Evolutionary conservation across 108 stramenopile species (phyloP).

Genomic region (Fragilariopsis cylindrus): DNA sequence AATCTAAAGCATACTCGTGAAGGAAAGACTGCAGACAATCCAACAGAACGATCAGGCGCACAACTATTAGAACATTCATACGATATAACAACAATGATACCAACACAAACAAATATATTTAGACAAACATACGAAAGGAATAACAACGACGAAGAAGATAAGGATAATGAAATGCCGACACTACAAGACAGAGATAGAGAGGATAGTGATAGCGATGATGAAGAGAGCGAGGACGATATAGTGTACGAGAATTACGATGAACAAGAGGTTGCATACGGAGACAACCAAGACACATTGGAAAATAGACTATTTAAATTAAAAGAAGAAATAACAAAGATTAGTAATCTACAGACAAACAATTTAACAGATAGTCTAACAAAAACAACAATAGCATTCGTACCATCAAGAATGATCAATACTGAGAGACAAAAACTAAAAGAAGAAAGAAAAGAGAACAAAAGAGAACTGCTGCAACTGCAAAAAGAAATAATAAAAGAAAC

Average conservation of each 20-base stretch:
- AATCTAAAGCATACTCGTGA: too few species aligned
- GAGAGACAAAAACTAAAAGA: too few species aligned
- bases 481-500: too few species aligned
- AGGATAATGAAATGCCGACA: conserved; percentile 17
- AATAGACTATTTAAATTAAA: neutral
- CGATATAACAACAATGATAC: too few species aligned
- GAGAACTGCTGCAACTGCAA: too few species aligned
- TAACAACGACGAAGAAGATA: conserved; percentile 13
- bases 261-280: neutral
- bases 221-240: neutral
- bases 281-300: neutral
- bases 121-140: neutral
- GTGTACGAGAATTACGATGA: too few species aligned
- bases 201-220: neutral
- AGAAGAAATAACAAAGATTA: neutral
- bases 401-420: too few species aligned
- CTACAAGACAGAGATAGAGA: conserved; percentile 17
- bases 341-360: neutral
- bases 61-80: too few species aligned
- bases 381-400: neutral
- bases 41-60: too few species aligned
- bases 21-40: too few species aligned
- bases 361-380: neutral
- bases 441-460: too few species aligned
- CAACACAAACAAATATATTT: too few species aligned